Percentiles rank a stretch among this genome's conserved stretches.
These are phyloP conservation scores for Neonothopanus nambi DNA, from an alignment of 1,284 basidiomycete species.

Conservation along the genomic window DNA sequence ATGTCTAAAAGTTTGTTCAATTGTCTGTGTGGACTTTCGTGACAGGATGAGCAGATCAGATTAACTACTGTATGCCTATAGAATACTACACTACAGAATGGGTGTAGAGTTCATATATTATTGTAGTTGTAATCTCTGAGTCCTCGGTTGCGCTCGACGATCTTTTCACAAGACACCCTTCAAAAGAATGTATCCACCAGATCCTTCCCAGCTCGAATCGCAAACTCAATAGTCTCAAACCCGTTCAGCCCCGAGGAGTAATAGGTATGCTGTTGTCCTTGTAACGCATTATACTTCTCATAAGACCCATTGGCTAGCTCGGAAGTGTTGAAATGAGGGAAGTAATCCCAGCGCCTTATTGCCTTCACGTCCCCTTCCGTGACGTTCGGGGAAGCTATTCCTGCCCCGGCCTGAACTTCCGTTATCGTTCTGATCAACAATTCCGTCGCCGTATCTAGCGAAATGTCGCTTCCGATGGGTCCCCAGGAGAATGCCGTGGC, in stretches of 20 bases:
- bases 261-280: constrained; percentile 12
- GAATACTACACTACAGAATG: too few relatives aligned
- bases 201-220: constrained; percentile 12
- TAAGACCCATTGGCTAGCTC: constrained; percentile 9
- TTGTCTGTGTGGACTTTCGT: too few relatives aligned
- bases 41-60: too few relatives aligned
- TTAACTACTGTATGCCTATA: too few relatives aligned
- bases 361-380: constrained; percentile 7
- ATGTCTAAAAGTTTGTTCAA: too few relatives aligned
- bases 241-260: constrained; percentile 13
- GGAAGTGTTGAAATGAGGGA: constrained; percentile 7
- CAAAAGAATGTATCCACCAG: constrained; percentile 7
- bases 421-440: not conserved
- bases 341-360: constrained; percentile 11
- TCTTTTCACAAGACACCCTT: too few relatives aligned
- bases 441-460: not conserved
- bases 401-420: not conserved
- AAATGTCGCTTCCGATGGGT: not conserved
- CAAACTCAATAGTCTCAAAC: constrained; percentile 14
- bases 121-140: too few relatives aligned
- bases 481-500: constrained; percentile 12
- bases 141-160: too few relatives aligned
- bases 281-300: constrained; percentile 7
- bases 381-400: not conserved
- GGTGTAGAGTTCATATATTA: too few relatives aligned